Conservation (phyloP, 352 stramenopile species). For the Halophytophthora batemanensis region DNA sequence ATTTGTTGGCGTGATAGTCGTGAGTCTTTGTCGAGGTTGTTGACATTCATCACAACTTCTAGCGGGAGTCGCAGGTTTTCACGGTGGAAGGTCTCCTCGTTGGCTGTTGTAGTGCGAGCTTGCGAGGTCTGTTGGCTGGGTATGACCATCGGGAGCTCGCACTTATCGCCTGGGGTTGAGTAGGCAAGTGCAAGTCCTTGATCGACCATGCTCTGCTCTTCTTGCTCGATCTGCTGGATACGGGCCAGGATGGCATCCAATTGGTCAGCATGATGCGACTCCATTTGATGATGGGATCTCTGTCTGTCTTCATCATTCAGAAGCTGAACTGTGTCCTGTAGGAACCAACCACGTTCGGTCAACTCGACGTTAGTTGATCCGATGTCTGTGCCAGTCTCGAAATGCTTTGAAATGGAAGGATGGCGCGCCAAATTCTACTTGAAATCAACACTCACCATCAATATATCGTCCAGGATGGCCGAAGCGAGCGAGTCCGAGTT, state of each 20-base stretch:
- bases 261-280: slow-evolving; percentile 25
- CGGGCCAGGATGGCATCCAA: slow-evolving; percentile 48
- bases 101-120: not conserved
- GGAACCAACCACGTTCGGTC: not conserved
- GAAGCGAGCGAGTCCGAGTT: slow-evolving; percentile 54
- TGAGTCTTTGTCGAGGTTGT: slow-evolving; percentile 7
- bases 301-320: slow-evolving; percentile 52
- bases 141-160: slow-evolving; percentile 9
- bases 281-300: slow-evolving; percentile 21
- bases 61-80: slow-evolving; percentile 34
- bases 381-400: too few species aligned
- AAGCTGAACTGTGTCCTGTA: slow-evolving; percentile 55
- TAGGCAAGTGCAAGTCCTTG: slow-evolving; percentile 34
- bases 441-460: slow-evolving; percentile 35
- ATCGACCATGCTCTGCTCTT: slow-evolving; percentile 35
- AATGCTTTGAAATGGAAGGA: too few species aligned
- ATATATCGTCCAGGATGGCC: slow-evolving; percentile 58
- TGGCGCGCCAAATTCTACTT: not conserved
- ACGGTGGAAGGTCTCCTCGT: not conserved
- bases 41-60: slow-evolving; percentile 47
- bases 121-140: not conserved
- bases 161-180: slow-evolving; percentile 7
- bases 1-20: not conserved
- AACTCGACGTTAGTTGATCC: too few species aligned
- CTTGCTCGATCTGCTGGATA: slow-evolving; percentile 46